phyloP scores from a whole-genome alignment of 2,329 filamentous ascomycete species.

The Colletotrichum zoysiae region DNA sequence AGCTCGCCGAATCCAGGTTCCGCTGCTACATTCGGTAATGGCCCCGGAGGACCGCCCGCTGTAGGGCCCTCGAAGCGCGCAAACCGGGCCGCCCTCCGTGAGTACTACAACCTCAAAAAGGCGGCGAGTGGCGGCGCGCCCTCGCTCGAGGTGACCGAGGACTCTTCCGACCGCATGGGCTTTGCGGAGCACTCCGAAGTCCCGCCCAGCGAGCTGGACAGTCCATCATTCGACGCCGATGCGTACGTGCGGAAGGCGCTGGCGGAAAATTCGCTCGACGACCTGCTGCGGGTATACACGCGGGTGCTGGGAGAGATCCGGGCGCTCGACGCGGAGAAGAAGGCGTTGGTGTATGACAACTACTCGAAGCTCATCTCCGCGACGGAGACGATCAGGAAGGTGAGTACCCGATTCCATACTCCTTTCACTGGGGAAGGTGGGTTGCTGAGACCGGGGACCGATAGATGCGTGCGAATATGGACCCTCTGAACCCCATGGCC shows the following conservation, averaged over 20 bases:
- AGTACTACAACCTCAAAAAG: conserved; percentile 90
- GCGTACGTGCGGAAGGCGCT: conserved; percentile 74
- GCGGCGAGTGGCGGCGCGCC: conserved; percentile 53
- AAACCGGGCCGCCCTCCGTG: conserved; percentile 88
- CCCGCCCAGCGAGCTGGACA: conserved; percentile 79
- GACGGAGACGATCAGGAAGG: conserved; percentile 92
- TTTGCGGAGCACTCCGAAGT: conserved; percentile 64
- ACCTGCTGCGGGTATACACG: conserved; percentile 78
- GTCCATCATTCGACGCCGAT: conserved; percentile 77
- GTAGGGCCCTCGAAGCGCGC: conserved; percentile 60
- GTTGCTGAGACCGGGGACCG: conserved; percentile 1
- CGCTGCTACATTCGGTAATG: conserved; percentile 45
- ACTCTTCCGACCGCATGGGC: conserved; percentile 47
- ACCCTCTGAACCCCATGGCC: conserved; percentile 80
- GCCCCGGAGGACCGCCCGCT: conserved; percentile 45
- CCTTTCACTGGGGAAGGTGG: not conserved
- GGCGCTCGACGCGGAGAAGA: conserved; percentile 93
- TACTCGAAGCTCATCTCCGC: conserved; percentile 97
- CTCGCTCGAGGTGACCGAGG: conserved; percentile 59
- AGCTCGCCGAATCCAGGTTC: conserved; percentile 64
- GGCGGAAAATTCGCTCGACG: conserved; percentile 73
- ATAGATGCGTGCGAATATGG: conserved; percentile 84
- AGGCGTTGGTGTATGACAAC: conserved; percentile 97
- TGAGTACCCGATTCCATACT: conserved; percentile 47
- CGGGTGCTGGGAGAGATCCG: conserved; percentile 83